Base-by-base conservation (phyloP, 2,329 filamentous ascomycete species). In the Iodosphaeria phyllophila region DNA sequence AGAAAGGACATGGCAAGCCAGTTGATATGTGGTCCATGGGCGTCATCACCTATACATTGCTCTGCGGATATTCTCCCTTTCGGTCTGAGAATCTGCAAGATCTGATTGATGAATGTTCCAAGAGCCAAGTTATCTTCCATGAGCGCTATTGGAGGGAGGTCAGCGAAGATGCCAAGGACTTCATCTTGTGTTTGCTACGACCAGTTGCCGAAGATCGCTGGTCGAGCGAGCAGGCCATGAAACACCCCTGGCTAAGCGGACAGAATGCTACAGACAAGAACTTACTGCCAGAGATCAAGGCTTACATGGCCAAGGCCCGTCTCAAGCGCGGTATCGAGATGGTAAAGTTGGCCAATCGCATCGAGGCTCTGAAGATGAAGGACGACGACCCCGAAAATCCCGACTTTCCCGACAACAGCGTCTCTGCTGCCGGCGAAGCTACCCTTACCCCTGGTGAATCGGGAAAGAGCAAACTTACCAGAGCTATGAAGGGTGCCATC, bases 1-100 rank as follows among this genome's bases (percentile, higher is more conserved):
- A 93, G 61, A 74, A 80, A 44, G 89, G 89, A 12, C 91, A 98
- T 48, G 89, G 89, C 47, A 98, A 95, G 53, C 82, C 89, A 4
- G 89, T 95, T 17, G 89, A 98, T 47, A 92, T 98, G 80, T 98
- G 89, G 89, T 95, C 89, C 3, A 66, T 98, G 53, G 89, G 89
- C 33, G 89, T 98, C 42, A 98, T 98, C 43, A 95, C 89, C 20
- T 98, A 98, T 54, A 98, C 89, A 10, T 64, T 98, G 15, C 76
- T 98, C 25, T 98, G 91, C 47, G 89, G 89, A 38, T 98, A 98
- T 58, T 93, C 86, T 22, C 89, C 89, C 12, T 98, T 98, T 67
- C 74, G 89, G 37, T 89, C 83, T 32, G 89, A 98, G 57, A 92
- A 79, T 42, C 61, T 98, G 24, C 67, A 76, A 35, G 89, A 95